Evolutionary conservation across 768 basidiomycete genomes (phyloP), one percentile per base, ranked within the genome.

Genomic region (Strobilomyces echinocephalus): DNA sequence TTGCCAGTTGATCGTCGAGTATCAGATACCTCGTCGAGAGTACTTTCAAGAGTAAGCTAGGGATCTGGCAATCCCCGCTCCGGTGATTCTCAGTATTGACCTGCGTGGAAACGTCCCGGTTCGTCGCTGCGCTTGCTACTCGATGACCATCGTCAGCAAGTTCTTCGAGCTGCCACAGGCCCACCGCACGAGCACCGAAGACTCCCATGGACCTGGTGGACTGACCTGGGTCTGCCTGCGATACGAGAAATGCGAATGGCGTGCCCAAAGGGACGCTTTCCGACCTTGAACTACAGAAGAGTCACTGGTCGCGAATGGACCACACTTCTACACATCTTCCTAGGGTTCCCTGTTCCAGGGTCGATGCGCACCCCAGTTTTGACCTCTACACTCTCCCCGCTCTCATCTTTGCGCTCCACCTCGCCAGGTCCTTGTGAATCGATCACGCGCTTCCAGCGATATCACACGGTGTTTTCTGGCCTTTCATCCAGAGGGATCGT

Each of bases 321-420:
- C 57, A 42, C 48, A 67, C 65, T 44, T 53, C 58, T 60, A 62
- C 15, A 59, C 47, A 16, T 67, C 64, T 50, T 64, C 57, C 38
- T 60, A 66, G 16, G 46, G 31, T 49, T 39, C 9, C 63, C 63
- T 18, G 58, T 60, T 33, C 55, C 33, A 0, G 56, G 65, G 38
- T 54, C 52, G 4, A 56, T 1, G 31, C 57, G 54, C 15, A 56
- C 28, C 26, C 56, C 60, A 15, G 40, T 57, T 39, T 67, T 58
- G 10, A 67, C 52, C 10, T 56, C 53, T 4, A 53, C 18, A 15
- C 47, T 52, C 34, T 59, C 57, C 26, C 49, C 57, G 33, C 50
- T 40, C 12, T 53, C 28, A 5, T 33, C 33, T 14, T 51, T 43
- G 24, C 49, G 28, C 10, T 43, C 24, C 3, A 58, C 36, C 16